These are phyloP conservation scores for Sphagnum contortum DNA, from an alignment of 225 moss, liverwort and hornwort species.

Conservation along the genomic window DNA sequence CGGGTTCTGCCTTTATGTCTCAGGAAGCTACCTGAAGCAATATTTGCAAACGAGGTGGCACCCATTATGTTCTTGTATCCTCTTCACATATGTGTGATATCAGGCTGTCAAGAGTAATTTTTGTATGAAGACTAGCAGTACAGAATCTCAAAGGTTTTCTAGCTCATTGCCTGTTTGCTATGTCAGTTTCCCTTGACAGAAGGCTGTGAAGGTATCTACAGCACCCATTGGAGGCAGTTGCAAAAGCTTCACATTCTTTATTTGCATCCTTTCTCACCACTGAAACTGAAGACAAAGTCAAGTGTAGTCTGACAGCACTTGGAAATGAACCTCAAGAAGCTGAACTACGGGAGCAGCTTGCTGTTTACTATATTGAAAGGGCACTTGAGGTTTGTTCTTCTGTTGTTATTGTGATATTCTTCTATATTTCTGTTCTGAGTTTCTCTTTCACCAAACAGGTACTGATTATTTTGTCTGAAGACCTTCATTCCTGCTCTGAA, in stretches of 20 bases:
- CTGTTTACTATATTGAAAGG: conserved; percentile 55
- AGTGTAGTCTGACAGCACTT: conserved; percentile 12
- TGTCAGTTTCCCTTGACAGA: conserved; percentile 25
- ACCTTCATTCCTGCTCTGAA: too few species aligned
- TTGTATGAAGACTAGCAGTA: too few species aligned
- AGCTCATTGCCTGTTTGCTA: too few species aligned
- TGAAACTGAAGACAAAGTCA: conserved; percentile 15
- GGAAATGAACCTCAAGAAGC: conserved; percentile 15
- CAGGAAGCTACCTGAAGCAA: conserved; percentile 46
- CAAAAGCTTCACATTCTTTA: conserved; percentile 70
- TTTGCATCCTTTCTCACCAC: conserved; percentile 69
- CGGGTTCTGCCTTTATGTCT: conserved; percentile 72
- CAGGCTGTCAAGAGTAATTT: too few species aligned
- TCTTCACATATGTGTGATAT: neutral
- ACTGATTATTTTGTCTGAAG: too few species aligned
- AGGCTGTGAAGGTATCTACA: conserved; percentile 60
- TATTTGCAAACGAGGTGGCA: conserved; percentile 56
- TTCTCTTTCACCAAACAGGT: too few species aligned
- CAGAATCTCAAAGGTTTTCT: too few species aligned
- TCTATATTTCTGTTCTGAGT: too few species aligned
- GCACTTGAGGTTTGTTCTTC: conserved; percentile 56
- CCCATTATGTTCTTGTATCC: conserved; percentile 95
- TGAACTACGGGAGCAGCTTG: conserved; percentile 61
- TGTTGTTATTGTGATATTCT: neutral
- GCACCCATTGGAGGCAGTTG: conserved; percentile 62